Evolutionary conservation across 148 eudicot genomes (phyloP).

Genomic region (Diospyros kaki): DNA sequence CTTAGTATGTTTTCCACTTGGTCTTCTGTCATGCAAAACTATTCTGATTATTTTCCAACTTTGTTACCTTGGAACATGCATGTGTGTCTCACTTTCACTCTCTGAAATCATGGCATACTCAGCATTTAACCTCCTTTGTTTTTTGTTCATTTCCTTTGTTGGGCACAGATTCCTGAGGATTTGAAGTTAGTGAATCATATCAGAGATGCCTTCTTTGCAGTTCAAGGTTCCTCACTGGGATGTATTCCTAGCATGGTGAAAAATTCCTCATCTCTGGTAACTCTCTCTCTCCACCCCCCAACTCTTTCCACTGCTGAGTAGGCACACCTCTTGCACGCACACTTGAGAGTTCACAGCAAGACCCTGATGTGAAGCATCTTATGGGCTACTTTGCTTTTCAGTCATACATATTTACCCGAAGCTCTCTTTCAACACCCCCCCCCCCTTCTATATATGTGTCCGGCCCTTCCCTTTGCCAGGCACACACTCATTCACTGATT

Average conservation of each 20-base stretch:
- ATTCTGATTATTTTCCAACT: background rate
- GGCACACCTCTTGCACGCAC: too few species aligned
- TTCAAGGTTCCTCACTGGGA: slow-evolving; percentile 36
- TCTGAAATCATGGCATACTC: background rate
- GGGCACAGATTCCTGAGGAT: slow-evolving; percentile 51
- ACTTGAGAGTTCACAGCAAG: too few species aligned
- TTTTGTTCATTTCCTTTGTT: slow-evolving; percentile 7
- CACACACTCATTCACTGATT: too few species aligned
- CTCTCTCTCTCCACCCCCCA: slow-evolving; percentile 16
- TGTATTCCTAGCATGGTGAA: slow-evolving; percentile 25
- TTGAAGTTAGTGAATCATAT: slow-evolving; percentile 55
- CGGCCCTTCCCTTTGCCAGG: too few species aligned
- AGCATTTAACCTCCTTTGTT: background rate
- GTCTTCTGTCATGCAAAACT: background rate
- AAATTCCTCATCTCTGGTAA: slow-evolving; percentile 41
- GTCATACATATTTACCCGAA: too few species aligned
- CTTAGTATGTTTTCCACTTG: background rate
- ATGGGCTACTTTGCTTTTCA: too few species aligned
- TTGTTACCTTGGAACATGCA: background rate
- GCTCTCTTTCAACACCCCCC: too few species aligned
- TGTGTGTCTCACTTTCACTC: background rate
- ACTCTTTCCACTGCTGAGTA: too few species aligned
- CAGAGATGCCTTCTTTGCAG: slow-evolving; percentile 43
- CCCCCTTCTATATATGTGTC: too few species aligned
- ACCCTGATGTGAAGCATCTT: too few species aligned